Evolutionary conservation across 495 filamentous ascomycete genomes (phyloP).

Genomic region (Neurospora sublineolata): DNA sequence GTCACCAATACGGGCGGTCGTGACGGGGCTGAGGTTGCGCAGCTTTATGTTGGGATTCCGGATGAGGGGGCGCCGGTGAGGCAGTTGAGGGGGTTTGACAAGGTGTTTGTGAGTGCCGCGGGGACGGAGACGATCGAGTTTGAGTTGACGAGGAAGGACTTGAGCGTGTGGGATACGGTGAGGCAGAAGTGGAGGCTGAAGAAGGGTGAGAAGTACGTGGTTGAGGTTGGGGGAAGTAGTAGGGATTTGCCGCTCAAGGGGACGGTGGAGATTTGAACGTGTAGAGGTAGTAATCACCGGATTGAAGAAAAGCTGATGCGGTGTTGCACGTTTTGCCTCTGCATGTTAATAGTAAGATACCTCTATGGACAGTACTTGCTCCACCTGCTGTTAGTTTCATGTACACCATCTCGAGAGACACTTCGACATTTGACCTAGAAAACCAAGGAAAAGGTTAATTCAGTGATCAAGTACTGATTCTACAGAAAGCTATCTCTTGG

Average conservation of each 20-base stretch:
- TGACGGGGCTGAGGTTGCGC: constrained; percentile 43
- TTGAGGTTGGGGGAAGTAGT: constrained; percentile 53
- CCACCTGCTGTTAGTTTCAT: background rate
- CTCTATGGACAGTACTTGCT: background rate
- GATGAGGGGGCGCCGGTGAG: constrained; percentile 29
- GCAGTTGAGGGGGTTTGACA: constrained; percentile 58
- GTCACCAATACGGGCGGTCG: constrained; percentile 47
- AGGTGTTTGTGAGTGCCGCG: constrained; percentile 37
- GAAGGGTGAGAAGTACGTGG: constrained; percentile 26
- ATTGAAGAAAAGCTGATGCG: background rate
- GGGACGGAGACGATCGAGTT: constrained; percentile 37
- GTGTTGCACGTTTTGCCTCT: background rate
- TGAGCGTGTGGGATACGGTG: constrained; percentile 55
- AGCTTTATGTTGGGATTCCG: constrained; percentile 55
- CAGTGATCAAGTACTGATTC: background rate
- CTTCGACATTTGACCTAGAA: background rate
- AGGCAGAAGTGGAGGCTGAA: constrained; percentile 50
- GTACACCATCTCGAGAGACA: background rate
- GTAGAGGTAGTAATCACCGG: background rate
- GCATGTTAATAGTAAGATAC: background rate
- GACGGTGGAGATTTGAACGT: constrained; percentile 10
- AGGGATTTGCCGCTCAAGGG: constrained; percentile 49
- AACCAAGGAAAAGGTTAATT: background rate
- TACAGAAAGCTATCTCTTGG: background rate
- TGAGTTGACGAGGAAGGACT: constrained; percentile 49